phyloP scores from a whole-genome alignment of 495 filamentous ascomycete genomes.

The Articulospora tetracladia region DNA sequence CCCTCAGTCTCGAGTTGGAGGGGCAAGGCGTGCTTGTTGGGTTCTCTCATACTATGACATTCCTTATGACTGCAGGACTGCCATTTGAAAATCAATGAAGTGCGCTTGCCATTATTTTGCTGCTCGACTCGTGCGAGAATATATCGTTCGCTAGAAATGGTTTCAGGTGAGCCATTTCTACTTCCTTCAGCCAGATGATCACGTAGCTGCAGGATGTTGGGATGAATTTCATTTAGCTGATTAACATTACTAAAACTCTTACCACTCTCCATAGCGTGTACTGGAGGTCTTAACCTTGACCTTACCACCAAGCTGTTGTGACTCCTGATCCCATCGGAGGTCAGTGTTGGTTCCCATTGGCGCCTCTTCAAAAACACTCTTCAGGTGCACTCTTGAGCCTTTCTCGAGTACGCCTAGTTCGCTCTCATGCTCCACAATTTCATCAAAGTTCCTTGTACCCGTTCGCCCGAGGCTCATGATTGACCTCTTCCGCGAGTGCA shows the following conservation, averaged over 20 bases:
- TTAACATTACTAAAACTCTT: too few relatives aligned
- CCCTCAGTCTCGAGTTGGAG: too few relatives aligned
- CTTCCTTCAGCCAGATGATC: background rate
- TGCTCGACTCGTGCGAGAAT: too few relatives aligned
- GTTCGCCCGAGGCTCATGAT: background rate
- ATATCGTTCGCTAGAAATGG: too few relatives aligned
- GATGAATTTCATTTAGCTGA: too few relatives aligned
- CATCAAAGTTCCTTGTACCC: background rate
- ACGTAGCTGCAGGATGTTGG: too few relatives aligned
- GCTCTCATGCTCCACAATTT: background rate
- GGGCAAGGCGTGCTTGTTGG: too few relatives aligned
- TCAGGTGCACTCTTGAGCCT: background rate
- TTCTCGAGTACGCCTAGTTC: background rate
- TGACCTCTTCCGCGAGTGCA: slow-evolving; percentile 7
- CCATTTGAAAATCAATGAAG: too few relatives aligned
- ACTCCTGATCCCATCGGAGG: background rate
- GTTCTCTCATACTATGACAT: too few relatives aligned
- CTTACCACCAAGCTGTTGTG: background rate
- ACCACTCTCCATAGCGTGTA: background rate
- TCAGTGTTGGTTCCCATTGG: background rate
- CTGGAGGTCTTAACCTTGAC: background rate
- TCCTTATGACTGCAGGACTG: too few relatives aligned
- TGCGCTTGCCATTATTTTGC: too few relatives aligned
- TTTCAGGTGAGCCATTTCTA: background rate
- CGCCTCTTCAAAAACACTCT: background rate